A percentile compares a stretch with the other conserved stretches of the same genome.
Conservation (phyloP, 257 asterid genomes). For the Solanum peruvianum region DNA sequence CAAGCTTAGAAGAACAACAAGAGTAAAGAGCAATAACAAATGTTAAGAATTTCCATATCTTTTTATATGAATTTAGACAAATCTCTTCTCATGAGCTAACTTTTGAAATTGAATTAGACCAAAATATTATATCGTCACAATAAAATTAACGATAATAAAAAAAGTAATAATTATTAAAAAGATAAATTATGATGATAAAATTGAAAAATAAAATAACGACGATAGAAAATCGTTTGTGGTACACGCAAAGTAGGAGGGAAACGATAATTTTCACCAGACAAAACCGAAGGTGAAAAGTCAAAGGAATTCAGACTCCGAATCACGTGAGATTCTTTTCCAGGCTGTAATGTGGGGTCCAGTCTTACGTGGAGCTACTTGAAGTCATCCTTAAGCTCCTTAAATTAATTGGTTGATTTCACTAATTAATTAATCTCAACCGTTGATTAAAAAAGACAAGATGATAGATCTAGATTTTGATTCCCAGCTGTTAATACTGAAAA, state of each 20-base stretch:
- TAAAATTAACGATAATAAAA: too few species aligned
- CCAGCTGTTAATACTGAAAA: constrained; percentile 24
- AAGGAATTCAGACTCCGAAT: constrained; percentile 24
- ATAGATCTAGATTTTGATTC: constrained; percentile 6
- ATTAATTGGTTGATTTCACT: background rate
- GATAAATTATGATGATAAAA: too few species aligned
- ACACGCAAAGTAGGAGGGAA: constrained; percentile 18
- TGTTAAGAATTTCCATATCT: too few species aligned
- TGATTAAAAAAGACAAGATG: background rate
- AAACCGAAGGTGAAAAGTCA: constrained; percentile 20
- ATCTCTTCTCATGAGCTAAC: fast-evolving
- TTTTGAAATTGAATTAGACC: fast-evolving
- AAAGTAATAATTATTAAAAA: too few species aligned
- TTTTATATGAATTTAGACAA: too few species aligned
- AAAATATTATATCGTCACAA: too few species aligned
- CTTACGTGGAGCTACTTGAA: constrained; percentile 39
- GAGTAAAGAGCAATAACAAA: too few species aligned
- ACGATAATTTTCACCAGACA: background rate
- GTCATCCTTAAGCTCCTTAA: constrained; percentile 23
- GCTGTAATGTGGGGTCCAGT: constrained; percentile 30
- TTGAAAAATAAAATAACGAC: too few species aligned
- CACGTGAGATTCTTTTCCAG: constrained; percentile 60
- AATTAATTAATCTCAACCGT: constrained; percentile 19
- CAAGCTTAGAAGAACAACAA: too few species aligned
- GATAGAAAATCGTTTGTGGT: background rate